Conservation (phyloP, 495 filamentous ascomycete species). For the Neurospora sp. region DNA sequence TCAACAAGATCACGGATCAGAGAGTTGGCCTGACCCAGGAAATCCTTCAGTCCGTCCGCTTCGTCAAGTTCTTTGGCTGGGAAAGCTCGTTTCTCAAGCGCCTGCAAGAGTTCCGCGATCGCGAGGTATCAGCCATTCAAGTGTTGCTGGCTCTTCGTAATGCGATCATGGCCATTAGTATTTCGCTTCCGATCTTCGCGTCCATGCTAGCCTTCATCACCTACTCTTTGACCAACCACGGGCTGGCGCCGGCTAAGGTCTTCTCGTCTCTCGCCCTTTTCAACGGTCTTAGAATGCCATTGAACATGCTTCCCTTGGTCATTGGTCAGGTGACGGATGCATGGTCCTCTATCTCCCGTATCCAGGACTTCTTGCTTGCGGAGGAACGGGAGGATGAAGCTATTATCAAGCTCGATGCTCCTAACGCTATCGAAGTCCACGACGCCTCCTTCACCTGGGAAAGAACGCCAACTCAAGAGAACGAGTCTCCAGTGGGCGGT, state of each 20-base stretch:
- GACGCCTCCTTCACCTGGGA: slow-evolving; percentile 92
- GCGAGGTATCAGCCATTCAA: slow-evolving; percentile 72
- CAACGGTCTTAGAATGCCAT: slow-evolving; percentile 78
- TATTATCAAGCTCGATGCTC: slow-evolving; percentile 47
- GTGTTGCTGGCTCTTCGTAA: slow-evolving; percentile 72
- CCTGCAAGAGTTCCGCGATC: slow-evolving; percentile 56
- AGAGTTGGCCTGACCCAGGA: slow-evolving; percentile 87
- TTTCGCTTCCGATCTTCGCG: slow-evolving; percentile 78
- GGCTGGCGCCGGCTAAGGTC: slow-evolving; percentile 61
- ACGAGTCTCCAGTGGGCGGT: slow-evolving; percentile 30
- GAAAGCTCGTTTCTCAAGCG: slow-evolving; percentile 76
- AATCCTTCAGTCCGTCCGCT: slow-evolving; percentile 79
- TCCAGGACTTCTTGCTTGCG: slow-evolving; percentile 76
- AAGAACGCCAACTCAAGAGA: slow-evolving; percentile 53
- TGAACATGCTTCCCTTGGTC: slow-evolving; percentile 80
- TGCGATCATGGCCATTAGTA: slow-evolving; percentile 65
- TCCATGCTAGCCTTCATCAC: slow-evolving; percentile 95
- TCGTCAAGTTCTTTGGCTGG: slow-evolving; percentile 97
- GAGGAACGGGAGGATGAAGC: slow-evolving; percentile 78
- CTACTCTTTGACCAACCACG: slow-evolving; percentile 66
- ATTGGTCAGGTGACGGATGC: slow-evolving; percentile 86
- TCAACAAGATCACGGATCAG: slow-evolving; percentile 90
- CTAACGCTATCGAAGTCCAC: slow-evolving; percentile 61
- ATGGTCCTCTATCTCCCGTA: slow-evolving; percentile 68
- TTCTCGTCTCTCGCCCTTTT: slow-evolving; percentile 93